Evolutionary conservation across 345 rosid genomes (phyloP), one percentile per base, ranked within the genome.

Genomic region (Syzygium grande): DNA sequence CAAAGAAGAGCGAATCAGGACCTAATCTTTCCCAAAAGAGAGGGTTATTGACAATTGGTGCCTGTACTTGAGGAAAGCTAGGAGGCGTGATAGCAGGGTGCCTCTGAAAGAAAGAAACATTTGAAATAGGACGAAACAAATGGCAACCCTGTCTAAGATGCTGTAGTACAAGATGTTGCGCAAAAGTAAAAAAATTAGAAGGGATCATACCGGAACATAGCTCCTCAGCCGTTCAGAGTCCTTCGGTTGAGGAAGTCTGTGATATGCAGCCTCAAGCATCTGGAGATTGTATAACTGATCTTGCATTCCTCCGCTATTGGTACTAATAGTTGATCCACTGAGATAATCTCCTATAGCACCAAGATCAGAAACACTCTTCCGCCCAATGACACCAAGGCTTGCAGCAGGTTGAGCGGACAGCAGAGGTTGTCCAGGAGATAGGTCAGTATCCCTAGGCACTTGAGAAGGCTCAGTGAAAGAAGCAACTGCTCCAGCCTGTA

Each of bases 31-130:
- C 99, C 99, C 99, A 98, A 87, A 94, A 92, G 52, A 92, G 92
- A 85, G 98, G 99, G 88, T 94, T 97, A 89, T 90, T 95, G 53
- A 96, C 94, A 87, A 96, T 91, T 22, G 98, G 99, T 25, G 98
- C 97, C 91, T 97, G 99, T 87, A 92, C 93, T 95, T 98, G 99
- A 87, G 99, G 99, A 92, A 91, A 98, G 91, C 98, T 92, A 89
- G 93, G 87, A 84, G 98, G 99, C 3, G 99, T 97, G 43, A 91
- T 90, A 7, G 93, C 94, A 85, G 98, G 99, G 89, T 94, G 95
- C 91, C 94, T 97, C 99, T 98, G 97, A 86, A 91, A 52, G 56
- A 54, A 84, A n/a, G 15, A 84, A 68, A 73, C 49, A 73, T 34
- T 38, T 73, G 83, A 19, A 21, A 73, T 21, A 73, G 21, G 83